Conservation (phyloP, 306 rosid genomes). For the Trifolium subterraneum region DNA sequence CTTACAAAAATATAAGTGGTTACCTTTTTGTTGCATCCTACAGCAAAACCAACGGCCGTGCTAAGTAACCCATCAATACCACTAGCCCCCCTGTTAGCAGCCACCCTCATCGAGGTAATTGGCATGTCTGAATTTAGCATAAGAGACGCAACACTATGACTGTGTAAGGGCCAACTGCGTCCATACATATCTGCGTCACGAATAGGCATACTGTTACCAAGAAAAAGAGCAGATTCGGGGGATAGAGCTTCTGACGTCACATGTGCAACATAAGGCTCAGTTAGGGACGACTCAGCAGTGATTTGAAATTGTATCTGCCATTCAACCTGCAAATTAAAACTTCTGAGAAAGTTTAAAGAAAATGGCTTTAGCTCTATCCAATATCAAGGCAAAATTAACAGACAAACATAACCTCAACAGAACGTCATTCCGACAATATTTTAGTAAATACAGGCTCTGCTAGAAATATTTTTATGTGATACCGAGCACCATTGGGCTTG, state of each 20-base stretch:
- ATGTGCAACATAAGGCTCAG: constrained; percentile 87
- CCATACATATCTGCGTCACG: constrained; percentile 95
- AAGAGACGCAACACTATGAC: constrained; percentile 46
- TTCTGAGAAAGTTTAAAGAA: constrained; percentile 34
- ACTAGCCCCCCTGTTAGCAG: constrained; percentile 94
- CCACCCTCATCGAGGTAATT: constrained; percentile 67
- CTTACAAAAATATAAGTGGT: constrained; percentile 26
- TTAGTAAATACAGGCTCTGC: constrained; percentile 19
- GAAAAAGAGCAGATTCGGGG: constrained; percentile 75
- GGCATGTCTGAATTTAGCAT: constrained; percentile 61
- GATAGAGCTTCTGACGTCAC: constrained; percentile 72
- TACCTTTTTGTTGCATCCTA: constrained; percentile 86
- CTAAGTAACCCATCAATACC: constrained; percentile 97
- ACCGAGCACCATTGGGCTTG: too few relatives aligned
- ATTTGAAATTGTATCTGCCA: constrained; percentile 89
- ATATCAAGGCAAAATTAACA: constrained; percentile 33
- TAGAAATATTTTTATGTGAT: constrained; percentile 22
- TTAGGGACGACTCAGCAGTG: constrained; percentile 62
- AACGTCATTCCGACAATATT: constrained; percentile 23
- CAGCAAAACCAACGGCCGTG: constrained; percentile 93
- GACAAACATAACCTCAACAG: constrained; percentile 19
- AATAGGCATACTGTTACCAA: constrained; percentile 96
- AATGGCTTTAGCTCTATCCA: constrained; percentile 30
- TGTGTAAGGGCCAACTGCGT: constrained; percentile 59
- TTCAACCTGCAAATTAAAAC: constrained; percentile 63